Conservation (phyloP, 306 rosid species). For the Glycine soja region DNA sequence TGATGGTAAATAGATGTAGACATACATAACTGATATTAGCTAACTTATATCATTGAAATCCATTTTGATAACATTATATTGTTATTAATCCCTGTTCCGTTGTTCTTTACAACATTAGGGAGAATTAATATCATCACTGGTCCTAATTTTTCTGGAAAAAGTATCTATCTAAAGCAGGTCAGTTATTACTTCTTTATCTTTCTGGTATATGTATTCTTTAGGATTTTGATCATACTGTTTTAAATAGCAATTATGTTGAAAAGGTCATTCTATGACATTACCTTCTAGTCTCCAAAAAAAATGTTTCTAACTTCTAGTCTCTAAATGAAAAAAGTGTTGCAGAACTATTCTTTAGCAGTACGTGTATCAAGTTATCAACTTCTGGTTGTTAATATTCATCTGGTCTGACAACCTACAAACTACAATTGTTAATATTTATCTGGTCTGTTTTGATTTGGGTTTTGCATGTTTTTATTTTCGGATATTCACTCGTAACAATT, state of each 20-base stretch:
- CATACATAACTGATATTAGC: conserved; percentile 35
- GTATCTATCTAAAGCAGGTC: conserved; percentile 97
- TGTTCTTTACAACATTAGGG: conserved; percentile 64
- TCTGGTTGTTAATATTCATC: too few relatives aligned
- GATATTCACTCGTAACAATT: not conserved
- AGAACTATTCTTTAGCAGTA: not conserved
- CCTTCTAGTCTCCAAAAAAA: conserved; percentile 6
- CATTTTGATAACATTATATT: conserved; percentile 35
- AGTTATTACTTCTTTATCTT: conserved; percentile 36
- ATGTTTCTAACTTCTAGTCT: not conserved
- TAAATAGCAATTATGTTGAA: conserved; percentile 23
- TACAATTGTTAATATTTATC: not conserved
- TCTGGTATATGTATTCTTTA: conserved; percentile 27
- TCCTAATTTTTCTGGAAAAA: conserved; percentile 97
- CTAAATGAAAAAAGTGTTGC: too few relatives aligned
- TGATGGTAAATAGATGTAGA: conserved; percentile 67
- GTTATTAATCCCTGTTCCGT: conserved; percentile 27
- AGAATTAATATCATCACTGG: conserved; percentile 91
- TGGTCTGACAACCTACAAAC: too few relatives aligned
- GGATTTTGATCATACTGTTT: conserved; percentile 28
- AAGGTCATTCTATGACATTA: conserved; percentile 27
- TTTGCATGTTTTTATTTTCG: conserved; percentile 3
- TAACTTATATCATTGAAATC: conserved; percentile 34
- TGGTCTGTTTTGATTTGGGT: not conserved
- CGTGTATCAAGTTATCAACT: too few relatives aligned